Conservation (phyloP, 169 alveolate genomes). For the Neospora caninum region DNA sequence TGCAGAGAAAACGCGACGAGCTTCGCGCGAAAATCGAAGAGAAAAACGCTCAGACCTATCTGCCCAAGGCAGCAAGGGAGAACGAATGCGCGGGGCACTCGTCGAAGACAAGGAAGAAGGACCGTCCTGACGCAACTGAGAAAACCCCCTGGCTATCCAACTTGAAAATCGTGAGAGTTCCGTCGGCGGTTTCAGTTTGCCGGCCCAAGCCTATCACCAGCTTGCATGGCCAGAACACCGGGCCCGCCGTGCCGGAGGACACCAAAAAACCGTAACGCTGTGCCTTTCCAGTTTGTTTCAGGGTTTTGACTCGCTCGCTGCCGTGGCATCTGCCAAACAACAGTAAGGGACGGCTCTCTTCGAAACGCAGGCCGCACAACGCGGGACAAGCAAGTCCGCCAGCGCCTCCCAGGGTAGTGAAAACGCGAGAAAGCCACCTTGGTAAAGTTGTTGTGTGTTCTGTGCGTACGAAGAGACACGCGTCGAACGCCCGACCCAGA, state of each 20-base stretch:
- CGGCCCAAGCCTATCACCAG: not conserved
- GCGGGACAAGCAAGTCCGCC: no score
- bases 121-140: not conserved
- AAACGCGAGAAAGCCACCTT: no score
- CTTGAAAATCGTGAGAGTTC: not conserved
- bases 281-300: no score
- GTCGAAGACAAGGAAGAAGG: not conserved
- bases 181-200: not conserved
- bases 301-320: no score
- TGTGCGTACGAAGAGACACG: no score
- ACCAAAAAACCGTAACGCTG: no score
- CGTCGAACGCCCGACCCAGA: no score
- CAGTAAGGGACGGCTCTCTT: no score
- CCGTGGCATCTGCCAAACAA: no score
- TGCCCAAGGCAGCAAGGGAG: not conserved
- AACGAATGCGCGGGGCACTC: not conserved
- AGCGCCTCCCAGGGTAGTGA: no score
- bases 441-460: no score
- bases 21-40: not conserved
- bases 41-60: not conserved
- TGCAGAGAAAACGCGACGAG: not conserved
- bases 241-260: not conserved
- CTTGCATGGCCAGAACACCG: not conserved
- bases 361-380: no score
- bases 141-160: not conserved